A percentile compares a stretch with the other conserved stretches of the same genome.
phyloP scores from a whole-genome alignment of 225 moss, liverwort and hornwort genomes.

The Polytrichum formosum region DNA sequence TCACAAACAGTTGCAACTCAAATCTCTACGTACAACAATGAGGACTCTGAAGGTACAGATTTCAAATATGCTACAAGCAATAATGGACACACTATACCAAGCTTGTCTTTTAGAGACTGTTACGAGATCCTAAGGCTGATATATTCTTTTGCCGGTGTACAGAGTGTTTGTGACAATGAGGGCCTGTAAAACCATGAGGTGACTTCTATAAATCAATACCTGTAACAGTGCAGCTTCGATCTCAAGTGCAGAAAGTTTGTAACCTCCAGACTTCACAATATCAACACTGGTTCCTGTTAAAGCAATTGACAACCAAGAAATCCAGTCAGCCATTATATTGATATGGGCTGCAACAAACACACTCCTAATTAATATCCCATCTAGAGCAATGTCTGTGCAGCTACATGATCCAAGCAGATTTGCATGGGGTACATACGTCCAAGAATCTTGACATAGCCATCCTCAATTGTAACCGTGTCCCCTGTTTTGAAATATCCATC shows the following conservation, averaged over 20 bases:
- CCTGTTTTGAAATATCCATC: conserved; percentile 94
- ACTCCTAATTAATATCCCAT: too few relatives aligned
- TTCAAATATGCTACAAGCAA: conserved; percentile 9
- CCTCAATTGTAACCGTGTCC: conserved; percentile 75
- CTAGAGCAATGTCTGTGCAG: too few relatives aligned
- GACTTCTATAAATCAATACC: conserved; percentile 20
- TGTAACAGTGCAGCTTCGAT: conserved; percentile 56
- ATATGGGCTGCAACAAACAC: too few relatives aligned
- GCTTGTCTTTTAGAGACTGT: background rate
- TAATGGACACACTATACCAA: background rate
- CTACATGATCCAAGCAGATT: background rate
- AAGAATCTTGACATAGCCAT: conserved; percentile 92
- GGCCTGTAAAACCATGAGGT: too few relatives aligned
- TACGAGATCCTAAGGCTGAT: too few relatives aligned
- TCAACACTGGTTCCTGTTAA: conserved; percentile 63
- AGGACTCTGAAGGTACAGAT: background rate
- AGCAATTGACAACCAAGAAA: conserved; percentile 6
- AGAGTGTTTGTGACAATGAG: too few relatives aligned
- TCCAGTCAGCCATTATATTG: background rate
- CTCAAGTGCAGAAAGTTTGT: conserved; percentile 67
- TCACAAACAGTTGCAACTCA: background rate
- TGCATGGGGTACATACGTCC: conserved; percentile 52
- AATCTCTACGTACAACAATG: conserved; percentile 4
- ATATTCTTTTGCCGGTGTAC: too few relatives aligned
- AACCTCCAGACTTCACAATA: conserved; percentile 68